Percentiles rank a stretch among this genome's conserved stretches.
phyloP scores from a whole-genome alignment of 768 basidiomycete genomes.

The Plicaturopsis crispa region DNA sequence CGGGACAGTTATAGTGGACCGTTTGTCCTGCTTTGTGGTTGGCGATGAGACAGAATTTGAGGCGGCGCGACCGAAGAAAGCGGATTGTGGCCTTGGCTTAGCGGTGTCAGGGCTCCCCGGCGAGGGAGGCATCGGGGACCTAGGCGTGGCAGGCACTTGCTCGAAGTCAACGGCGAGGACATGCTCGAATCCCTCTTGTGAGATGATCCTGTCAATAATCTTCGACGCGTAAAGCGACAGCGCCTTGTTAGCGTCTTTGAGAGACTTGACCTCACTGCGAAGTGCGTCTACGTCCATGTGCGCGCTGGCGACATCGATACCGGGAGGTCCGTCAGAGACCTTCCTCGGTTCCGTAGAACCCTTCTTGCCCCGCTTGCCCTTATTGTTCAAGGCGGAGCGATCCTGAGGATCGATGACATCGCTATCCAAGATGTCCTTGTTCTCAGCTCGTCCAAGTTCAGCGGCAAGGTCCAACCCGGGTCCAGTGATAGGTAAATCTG shows the following conservation, averaged over 20 bases:
- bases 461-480: slow-evolving; percentile 87
- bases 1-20: slow-evolving; percentile 14
- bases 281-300: slow-evolving; percentile 78
- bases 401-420: slow-evolving; percentile 44
- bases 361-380: slow-evolving; percentile 37
- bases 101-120: slow-evolving; percentile 21
- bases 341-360: slow-evolving; percentile 21
- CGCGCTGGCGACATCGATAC: slow-evolving; percentile 32
- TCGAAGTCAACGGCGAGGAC: slow-evolving; percentile 92
- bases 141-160: slow-evolving; percentile 42
- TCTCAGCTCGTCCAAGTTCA: slow-evolving; percentile 87
- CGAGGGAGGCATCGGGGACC: slow-evolving; percentile 27
- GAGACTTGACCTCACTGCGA: slow-evolving; percentile 79
- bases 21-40: slow-evolving; percentile 11
- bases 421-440: slow-evolving; percentile 69
- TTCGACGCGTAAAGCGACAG: slow-evolving; percentile 93
- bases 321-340: slow-evolving; percentile 28
- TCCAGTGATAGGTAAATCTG: slow-evolving; percentile 80
- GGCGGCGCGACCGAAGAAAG: slow-evolving; percentile 32
- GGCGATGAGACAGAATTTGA: slow-evolving; percentile 32
- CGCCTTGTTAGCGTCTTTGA: slow-evolving; percentile 95
- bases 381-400: slow-evolving; percentile 33
- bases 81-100: slow-evolving; percentile 58
- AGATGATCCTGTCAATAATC: slow-evolving; percentile 95
- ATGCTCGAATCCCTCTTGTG: slow-evolving; percentile 95